Base-by-base conservation (phyloP, 2,329 filamentous ascomycete species). In the Fusarium sp. region DNA sequence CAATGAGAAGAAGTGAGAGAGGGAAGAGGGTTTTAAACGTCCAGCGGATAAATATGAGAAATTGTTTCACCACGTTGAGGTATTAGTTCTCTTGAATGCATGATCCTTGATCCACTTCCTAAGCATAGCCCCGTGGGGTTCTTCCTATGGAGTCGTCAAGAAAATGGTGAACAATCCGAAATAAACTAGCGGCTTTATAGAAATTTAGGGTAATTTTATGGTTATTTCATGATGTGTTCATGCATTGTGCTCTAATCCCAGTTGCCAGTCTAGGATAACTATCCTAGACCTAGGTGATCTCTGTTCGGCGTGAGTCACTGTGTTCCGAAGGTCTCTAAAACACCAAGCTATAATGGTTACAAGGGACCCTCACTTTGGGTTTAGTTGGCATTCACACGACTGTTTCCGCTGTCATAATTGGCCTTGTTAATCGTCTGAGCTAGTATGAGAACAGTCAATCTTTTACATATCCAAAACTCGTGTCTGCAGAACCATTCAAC, bases 101-200 rank as follows among this genome's bases (percentile, higher is more conserved):
- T 63, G 66, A 64, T 69, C 60, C 28, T 69, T 35, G 67, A 66
- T 70, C 67, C 67, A 70, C 67, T 70, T 64, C 66, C 42, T 8
- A 26, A 36, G 49, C 33, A 52, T 57, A 31, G 48, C 48, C 48
- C 66, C 55, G 48, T 69, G 47, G 56, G 39, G 63, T 58, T 58
- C 41, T 51, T 47, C 4, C n/a, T n/a, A 58, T 51, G 55, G 55
- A 35, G 58, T 42, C 8, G 28, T 35, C 28, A 55, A 28, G 36
- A 42, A 61, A 18, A 45, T 3, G 17, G 22, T 57, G 13, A 56
- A 44, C 38, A 9, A 20, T 15, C 13, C 18, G 8, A 55, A 4
- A 56, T 13, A 12, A 7, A 22, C 20, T 55, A 41, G 20, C 3
- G 31, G n/a, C 14, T 35, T 22, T 3, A 22, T 33, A 52, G 33